Conservation (phyloP, 2,329 filamentous ascomycete species). For the Lojkania enalia region DNA sequence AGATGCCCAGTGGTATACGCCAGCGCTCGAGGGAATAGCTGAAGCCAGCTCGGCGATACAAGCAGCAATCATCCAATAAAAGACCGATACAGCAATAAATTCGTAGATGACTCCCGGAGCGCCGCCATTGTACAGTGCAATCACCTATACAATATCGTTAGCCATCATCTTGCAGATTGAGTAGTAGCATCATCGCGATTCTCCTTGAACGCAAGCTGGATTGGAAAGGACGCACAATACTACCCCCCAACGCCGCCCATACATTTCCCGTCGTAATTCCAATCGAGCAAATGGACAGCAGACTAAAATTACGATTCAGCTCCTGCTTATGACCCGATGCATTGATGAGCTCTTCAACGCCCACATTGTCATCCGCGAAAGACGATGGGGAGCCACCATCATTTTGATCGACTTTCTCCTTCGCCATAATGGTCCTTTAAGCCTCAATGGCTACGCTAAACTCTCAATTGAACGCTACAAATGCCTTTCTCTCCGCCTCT, state of each 20-base stretch:
- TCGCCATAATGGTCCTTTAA: too few relatives aligned
- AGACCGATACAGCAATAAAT: constrained; percentile 53
- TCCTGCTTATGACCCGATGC: constrained; percentile 57
- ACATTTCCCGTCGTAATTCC: constrained; percentile 50
- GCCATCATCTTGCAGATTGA: not conserved
- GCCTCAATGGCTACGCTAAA: too few relatives aligned
- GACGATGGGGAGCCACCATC: too few relatives aligned
- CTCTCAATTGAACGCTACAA: too few relatives aligned
- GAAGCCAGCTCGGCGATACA: constrained; percentile 57
- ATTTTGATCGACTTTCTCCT: too few relatives aligned
- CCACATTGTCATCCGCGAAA: constrained; percentile 23
- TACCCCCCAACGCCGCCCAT: constrained; percentile 54
- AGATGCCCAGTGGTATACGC: constrained; percentile 59
- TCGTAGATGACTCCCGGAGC: constrained; percentile 52
- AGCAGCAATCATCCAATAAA: constrained; percentile 56
- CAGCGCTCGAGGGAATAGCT: constrained; percentile 47
- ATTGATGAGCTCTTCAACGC: constrained; percentile 48
- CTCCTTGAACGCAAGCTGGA: not conserved
- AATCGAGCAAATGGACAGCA: constrained; percentile 52
- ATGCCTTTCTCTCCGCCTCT: too few relatives aligned
- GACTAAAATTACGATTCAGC: constrained; percentile 54
- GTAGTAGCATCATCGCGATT: not conserved
- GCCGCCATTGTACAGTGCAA: constrained; percentile 52
- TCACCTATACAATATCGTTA: constrained; percentile 25
- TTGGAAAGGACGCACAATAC: constrained; percentile 42